These are phyloP conservation scores for Saturnispora besseyi DNA, from an alignment of 805 yeast genomes.

Conservation along the genomic window DNA sequence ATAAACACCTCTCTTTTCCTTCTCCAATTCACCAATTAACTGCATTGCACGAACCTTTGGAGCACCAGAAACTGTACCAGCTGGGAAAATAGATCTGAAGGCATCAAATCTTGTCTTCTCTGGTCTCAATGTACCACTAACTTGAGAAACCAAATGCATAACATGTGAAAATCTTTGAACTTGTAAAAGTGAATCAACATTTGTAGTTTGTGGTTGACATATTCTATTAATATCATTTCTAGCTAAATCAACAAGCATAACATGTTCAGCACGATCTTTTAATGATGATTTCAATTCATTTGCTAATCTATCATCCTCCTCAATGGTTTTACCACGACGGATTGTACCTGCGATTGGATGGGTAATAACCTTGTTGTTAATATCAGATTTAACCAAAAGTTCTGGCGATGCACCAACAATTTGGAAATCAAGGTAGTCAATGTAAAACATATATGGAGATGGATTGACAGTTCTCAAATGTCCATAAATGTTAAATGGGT, in stretches of 20 bases:
- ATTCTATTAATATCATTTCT: constrained; percentile 92
- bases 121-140: constrained; percentile 77
- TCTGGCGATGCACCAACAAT: constrained; percentile 98
- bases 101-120: constrained; percentile 93
- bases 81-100: constrained; percentile 95
- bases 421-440: constrained; percentile 87
- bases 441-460: constrained; percentile 91
- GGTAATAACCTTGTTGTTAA: constrained; percentile 65
- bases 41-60: constrained; percentile 98
- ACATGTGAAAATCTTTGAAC: constrained; percentile 95
- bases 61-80: constrained; percentile 98
- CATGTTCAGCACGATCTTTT: constrained; percentile 96
- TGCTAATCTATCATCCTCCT: constrained; percentile 86
- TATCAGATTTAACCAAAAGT: constrained; percentile 73
- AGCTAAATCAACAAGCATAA: constrained; percentile 96
- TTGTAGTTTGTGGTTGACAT: constrained; percentile 79
- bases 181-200: constrained; percentile 79
- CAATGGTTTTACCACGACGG: constrained; percentile 78
- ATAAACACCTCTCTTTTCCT: constrained; percentile 90
- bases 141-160: constrained; percentile 92
- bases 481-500: constrained; percentile 93
- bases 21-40: constrained; percentile 78
- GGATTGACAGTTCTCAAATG: constrained; percentile 95
- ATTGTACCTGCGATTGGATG: constrained; percentile 99
- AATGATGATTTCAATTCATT: constrained; percentile 59